Evolutionary conservation across 2,329 filamentous ascomycete genomes (phyloP).

Genomic region (Scedosporium dehoogii): DNA sequence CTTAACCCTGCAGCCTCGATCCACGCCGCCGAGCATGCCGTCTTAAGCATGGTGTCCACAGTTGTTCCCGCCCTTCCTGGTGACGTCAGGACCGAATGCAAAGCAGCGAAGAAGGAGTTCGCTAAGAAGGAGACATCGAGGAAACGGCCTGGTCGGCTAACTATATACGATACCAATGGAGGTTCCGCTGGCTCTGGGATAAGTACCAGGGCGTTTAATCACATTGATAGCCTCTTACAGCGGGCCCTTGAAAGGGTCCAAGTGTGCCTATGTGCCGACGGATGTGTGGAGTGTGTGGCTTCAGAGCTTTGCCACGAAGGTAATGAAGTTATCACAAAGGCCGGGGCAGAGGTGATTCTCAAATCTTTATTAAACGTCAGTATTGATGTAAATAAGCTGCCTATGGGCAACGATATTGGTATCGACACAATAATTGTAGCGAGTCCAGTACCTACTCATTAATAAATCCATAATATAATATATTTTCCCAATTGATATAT

Average conservation of each 20-base stretch:
- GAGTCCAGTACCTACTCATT: constrained; percentile 42
- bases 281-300: constrained; percentile 85
- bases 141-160: constrained; percentile 79
- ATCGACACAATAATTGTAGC: constrained; percentile 78
- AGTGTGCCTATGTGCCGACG: constrained; percentile 64
- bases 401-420: constrained; percentile 70
- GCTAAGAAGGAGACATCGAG: constrained; percentile 56
- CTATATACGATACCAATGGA: constrained; percentile 92
- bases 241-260: constrained; percentile 71
- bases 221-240: constrained; percentile 66
- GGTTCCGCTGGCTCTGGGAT: constrained; percentile 77
- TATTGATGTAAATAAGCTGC: constrained; percentile 74
- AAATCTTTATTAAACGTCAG: constrained; percentile 64
- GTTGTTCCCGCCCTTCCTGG: constrained; percentile 85
- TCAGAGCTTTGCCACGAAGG: constrained; percentile 74
- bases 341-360: constrained; percentile 72
- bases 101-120: constrained; percentile 80
- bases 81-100: constrained; percentile 91
- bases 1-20: constrained; percentile 83
- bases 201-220: constrained; percentile 87
- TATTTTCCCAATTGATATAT: too few relatives aligned
- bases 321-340: constrained; percentile 91
- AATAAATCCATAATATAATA: too few relatives aligned
- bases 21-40: constrained; percentile 87
- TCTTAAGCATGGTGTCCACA: constrained; percentile 78